Evolutionary conservation across 1,284 basidiomycete genomes (phyloP).

Genomic region (Cutaneotrichosporon sp.): DNA sequence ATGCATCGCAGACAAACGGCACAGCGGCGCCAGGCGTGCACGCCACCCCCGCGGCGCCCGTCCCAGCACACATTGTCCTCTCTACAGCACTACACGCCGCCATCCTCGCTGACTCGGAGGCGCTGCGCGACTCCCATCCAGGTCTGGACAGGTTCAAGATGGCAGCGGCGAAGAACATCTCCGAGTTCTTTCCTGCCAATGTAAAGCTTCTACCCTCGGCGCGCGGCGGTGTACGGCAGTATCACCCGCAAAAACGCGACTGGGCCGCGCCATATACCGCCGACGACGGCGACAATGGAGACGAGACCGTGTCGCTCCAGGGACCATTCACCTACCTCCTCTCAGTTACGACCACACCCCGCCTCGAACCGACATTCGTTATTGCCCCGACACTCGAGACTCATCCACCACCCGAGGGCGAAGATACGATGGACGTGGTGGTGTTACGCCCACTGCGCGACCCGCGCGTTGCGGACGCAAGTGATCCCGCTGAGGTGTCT

Average conservation of each 20-base stretch:
- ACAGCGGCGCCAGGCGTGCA: too few species aligned
- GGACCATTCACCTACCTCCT: constrained; percentile 86
- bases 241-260: constrained; percentile 53
- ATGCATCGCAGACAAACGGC: too few species aligned
- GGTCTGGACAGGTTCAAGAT: constrained; percentile 79
- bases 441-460: constrained; percentile 75
- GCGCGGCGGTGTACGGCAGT: constrained; percentile 47
- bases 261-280: constrained; percentile 52
- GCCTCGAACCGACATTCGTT: constrained; percentile 74
- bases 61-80: constrained; percentile 52
- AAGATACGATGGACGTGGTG: constrained; percentile 64
- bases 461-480: constrained; percentile 50
- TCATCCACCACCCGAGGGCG: constrained; percentile 28
- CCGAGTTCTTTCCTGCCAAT: constrained; percentile 64
- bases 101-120: constrained; percentile 75
- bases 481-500: constrained; percentile 42
- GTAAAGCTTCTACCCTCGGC: constrained; percentile 52
- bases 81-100: constrained; percentile 72
- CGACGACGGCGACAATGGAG: background rate
- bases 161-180: constrained; percentile 70
- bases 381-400: constrained; percentile 58
- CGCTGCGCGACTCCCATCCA: constrained; percentile 62
- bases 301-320: constrained; percentile 37
- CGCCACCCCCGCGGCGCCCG: constrained; percentile 55
- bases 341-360: constrained; percentile 70